Evolutionary conservation across 257 asterid species (phyloP).

Genomic region (Nicotiana undulata): DNA sequence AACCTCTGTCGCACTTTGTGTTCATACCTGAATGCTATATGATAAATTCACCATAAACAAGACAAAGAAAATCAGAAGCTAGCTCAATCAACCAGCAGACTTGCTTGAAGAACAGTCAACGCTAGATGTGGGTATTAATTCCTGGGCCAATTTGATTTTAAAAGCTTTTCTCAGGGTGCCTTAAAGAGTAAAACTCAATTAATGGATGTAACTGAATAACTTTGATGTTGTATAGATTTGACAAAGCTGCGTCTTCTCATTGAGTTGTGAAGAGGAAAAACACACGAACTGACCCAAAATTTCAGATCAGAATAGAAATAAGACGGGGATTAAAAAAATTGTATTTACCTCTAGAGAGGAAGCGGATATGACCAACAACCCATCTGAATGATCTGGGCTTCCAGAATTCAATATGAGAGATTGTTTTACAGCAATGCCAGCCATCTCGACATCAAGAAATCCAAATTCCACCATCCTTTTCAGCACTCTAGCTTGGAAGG

Average conservation of each 20-base stretch:
- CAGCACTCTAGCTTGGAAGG: slow-evolving; percentile 30
- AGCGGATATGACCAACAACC: background rate
- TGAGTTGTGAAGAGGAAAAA: background rate
- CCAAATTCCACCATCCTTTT: slow-evolving; percentile 31
- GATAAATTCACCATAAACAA: background rate
- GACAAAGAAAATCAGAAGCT: background rate
- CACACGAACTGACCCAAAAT: background rate
- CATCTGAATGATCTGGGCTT: slow-evolving; percentile 12
- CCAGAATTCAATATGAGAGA: slow-evolving; percentile 10
- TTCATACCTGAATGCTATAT: slow-evolving; percentile 3
- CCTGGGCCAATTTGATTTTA: background rate
- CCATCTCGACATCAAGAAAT: slow-evolving; percentile 20
- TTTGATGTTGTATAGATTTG: background rate
- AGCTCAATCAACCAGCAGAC: background rate
- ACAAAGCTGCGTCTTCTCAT: background rate
- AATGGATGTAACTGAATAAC: background rate
- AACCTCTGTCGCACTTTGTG: background rate
- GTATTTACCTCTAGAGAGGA: slow-evolving; percentile 15
- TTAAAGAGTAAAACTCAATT: background rate
- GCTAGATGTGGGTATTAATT: background rate
- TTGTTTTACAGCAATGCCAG: slow-evolving; percentile 16
- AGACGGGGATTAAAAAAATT: background rate
- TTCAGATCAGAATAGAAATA: background rate
- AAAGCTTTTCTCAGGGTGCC: background rate
- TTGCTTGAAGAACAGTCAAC: background rate